Evolutionary conservation across 2,329 filamentous ascomycete genomes (phyloP).

Genomic region (Fusarium citri): DNA sequence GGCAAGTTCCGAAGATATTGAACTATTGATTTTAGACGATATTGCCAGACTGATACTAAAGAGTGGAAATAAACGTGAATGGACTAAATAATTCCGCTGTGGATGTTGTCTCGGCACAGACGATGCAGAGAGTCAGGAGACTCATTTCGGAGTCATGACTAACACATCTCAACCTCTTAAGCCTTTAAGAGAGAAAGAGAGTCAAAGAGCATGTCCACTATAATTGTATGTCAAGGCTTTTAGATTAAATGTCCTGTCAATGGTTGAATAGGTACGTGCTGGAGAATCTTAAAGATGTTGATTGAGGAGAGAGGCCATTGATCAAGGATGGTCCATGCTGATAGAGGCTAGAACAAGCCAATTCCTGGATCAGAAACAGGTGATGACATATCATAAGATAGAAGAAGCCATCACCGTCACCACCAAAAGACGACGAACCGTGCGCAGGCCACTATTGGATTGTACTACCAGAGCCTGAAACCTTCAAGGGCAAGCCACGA

Average conservation of each 20-base stretch:
- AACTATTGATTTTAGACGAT: background rate
- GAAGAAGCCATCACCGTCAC: slow-evolving; percentile 24
- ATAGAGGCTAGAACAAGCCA: slow-evolving; percentile 10
- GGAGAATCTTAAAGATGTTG: slow-evolving; percentile 7
- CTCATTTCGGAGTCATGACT: background rate
- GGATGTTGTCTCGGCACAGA: background rate
- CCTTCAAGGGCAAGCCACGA: slow-evolving; percentile 1
- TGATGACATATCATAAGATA: background rate
- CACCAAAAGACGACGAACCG: slow-evolving; percentile 20
- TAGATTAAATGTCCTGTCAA: background rate
- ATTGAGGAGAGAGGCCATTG: slow-evolving; percentile 4
- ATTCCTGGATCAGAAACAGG: slow-evolving; percentile 16
- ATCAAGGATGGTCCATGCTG: slow-evolving; percentile 20
- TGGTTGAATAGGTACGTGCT: background rate
- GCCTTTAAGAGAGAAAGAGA: background rate
- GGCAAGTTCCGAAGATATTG: background rate
- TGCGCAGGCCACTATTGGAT: slow-evolving; percentile 12
- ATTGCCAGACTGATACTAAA: background rate
- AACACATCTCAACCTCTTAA: background rate
- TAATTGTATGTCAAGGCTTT: background rate
- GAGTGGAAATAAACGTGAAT: background rate
- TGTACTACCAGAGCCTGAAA: slow-evolving; percentile 26
- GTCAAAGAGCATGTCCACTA: background rate
- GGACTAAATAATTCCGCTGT: background rate
- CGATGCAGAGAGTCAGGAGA: background rate